phyloP scores from a whole-genome alignment of 2,329 filamentous ascomycete species.

The Fusarium sororula region DNA sequence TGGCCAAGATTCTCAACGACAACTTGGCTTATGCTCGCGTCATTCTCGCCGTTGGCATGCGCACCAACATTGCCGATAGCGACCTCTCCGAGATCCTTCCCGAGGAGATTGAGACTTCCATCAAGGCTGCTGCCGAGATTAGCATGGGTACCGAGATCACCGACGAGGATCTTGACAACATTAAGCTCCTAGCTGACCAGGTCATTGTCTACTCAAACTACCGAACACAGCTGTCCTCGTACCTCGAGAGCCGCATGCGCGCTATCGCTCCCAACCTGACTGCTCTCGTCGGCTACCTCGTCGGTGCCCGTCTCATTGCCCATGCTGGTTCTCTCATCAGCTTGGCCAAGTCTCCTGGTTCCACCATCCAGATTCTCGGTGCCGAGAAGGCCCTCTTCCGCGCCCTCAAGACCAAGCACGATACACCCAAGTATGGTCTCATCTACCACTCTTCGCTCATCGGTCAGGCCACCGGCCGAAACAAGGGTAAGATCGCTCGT shows the following conservation, averaged over 20 bases:
- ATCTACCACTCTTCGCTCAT: slow-evolving; percentile 94
- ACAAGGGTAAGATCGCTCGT: slow-evolving; percentile 99
- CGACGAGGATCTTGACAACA: slow-evolving; percentile 90
- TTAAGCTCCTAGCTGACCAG: slow-evolving; percentile 89
- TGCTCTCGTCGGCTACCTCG: slow-evolving; percentile 89
- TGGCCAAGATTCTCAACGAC: slow-evolving; percentile 96
- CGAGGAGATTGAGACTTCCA: slow-evolving; percentile 89
- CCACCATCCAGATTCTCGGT: slow-evolving; percentile 96
- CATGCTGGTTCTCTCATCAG: slow-evolving; percentile 95
- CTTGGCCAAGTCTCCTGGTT: slow-evolving; percentile 93
- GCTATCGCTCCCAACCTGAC: slow-evolving; percentile 97
- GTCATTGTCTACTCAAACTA: slow-evolving; percentile 93
- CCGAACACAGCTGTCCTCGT: slow-evolving; percentile 85
- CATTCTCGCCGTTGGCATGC: slow-evolving; percentile 88
- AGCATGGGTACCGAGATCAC: slow-evolving; percentile 99
- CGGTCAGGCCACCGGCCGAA: slow-evolving; percentile 95
- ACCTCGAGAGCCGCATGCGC: slow-evolving; percentile 92
- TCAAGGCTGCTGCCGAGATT: slow-evolving; percentile 95
- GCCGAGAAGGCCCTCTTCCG: slow-evolving; percentile 99
- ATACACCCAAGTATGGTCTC: slow-evolving; percentile 97
- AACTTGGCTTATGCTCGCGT: slow-evolving; percentile 93
- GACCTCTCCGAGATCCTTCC: slow-evolving; percentile 92
- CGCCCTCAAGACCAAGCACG: slow-evolving; percentile 98
- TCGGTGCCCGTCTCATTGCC: slow-evolving; percentile 93
- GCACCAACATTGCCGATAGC: slow-evolving; percentile 77